phyloP scores from a whole-genome alignment of 768 basidiomycete genomes.

The Imleria badia region DNA sequence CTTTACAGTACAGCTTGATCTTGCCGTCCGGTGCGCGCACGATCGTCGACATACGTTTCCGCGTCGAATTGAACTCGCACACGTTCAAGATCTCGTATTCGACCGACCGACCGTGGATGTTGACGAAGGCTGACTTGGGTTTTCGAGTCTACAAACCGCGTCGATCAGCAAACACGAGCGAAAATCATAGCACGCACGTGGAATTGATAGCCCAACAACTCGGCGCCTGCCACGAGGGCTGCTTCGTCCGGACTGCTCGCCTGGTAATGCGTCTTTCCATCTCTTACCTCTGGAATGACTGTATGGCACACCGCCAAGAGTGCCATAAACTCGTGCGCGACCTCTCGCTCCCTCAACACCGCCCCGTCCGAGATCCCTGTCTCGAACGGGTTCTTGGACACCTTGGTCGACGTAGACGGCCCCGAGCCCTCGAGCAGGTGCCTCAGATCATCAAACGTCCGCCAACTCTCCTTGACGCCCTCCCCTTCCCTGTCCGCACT shows the following conservation, averaged over 20 bases:
- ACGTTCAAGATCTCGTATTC: slow-evolving; percentile 95
- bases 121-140: slow-evolving; percentile 92
- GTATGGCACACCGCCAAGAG: slow-evolving; percentile 96
- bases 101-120: slow-evolving; percentile 63
- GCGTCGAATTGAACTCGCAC: slow-evolving; percentile 97
- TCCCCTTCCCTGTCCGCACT: slow-evolving; percentile 44
- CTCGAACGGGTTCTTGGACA: slow-evolving; percentile 56
- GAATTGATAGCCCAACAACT: slow-evolving; percentile 89
- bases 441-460: slow-evolving; percentile 75
- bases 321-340: slow-evolving; percentile 71
- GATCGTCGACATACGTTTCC: slow-evolving; percentile 97
- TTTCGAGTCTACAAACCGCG: slow-evolving; percentile 73
- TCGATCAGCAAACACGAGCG: not conserved
- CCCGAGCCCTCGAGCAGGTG: slow-evolving; percentile 45
- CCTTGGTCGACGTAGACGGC: slow-evolving; percentile 7
- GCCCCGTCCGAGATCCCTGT: slow-evolving; percentile 16
- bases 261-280: slow-evolving; percentile 91
- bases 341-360: slow-evolving; percentile 41
- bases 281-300: slow-evolving; percentile 89
- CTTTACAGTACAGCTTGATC: slow-evolving; percentile 95
- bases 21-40: slow-evolving; percentile 84
- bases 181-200: slow-evolving; percentile 60
- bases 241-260: slow-evolving; percentile 98
- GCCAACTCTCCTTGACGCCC: slow-evolving; percentile 57
- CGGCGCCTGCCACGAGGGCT: slow-evolving; percentile 92